A percentile compares a stretch with the other conserved stretches of the same genome.
phyloP scores from a whole-genome alignment of 2,329 filamentous ascomycete genomes.

The Verticillium dahliae region DNA sequence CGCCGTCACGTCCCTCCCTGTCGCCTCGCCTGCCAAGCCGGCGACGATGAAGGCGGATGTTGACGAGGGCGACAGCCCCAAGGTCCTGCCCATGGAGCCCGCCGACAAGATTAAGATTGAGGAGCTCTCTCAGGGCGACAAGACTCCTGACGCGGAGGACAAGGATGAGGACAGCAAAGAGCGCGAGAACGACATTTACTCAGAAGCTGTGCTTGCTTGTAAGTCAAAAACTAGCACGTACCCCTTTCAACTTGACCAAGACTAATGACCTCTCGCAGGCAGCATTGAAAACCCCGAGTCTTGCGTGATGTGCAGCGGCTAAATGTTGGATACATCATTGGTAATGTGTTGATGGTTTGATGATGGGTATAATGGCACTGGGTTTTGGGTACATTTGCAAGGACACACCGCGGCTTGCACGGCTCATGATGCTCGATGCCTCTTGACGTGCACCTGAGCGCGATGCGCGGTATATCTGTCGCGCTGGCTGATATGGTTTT shows the following conservation, averaged over 20 bases:
- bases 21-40: constrained; percentile 49
- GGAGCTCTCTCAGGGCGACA: constrained; percentile 55
- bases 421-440: not conserved
- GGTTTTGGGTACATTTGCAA: constrained; percentile 1
- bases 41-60: constrained; percentile 70
- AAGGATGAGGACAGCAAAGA: constrained; percentile 63
- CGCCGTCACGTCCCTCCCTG: constrained; percentile 25
- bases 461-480: not conserved
- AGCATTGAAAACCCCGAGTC: constrained; percentile 96
- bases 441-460: not conserved
- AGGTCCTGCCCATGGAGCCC: constrained; percentile 69
- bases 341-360: constrained; percentile 10
- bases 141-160: constrained; percentile 63
- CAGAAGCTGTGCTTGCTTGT: constrained; percentile 85
- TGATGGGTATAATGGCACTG: constrained; percentile 8
- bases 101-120: constrained; percentile 55
- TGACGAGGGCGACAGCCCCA: constrained; percentile 72
- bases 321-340: constrained; percentile 18
- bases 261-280: constrained; percentile 41
- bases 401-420: not conserved
- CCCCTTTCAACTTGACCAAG: not conserved
- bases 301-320: constrained; percentile 97
- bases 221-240: constrained; percentile 30
- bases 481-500: not conserved
- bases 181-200: constrained; percentile 89